phyloP scores from a whole-genome alignment of 352 stramenopile genomes.

The Pythium plurisporium region DNA sequence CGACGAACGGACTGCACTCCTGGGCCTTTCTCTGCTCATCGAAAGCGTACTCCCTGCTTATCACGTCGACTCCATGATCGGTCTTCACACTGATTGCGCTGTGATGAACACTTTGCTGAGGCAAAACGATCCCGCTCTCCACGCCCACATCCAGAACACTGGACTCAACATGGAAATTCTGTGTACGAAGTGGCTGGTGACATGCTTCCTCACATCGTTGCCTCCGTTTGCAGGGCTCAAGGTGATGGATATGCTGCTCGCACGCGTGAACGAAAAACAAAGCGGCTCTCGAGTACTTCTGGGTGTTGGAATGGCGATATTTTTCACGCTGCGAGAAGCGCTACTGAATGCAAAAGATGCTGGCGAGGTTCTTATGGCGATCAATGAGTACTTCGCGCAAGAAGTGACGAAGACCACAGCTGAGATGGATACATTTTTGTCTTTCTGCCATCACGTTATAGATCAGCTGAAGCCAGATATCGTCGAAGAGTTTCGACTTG shows the following conservation, averaged over 20 bases:
- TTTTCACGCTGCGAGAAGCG: conserved; percentile 55
- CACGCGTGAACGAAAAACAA: conserved; percentile 53
- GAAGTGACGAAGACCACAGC: conserved; percentile 61
- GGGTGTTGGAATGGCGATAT: conserved; percentile 72
- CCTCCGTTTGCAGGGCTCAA: conserved; percentile 68
- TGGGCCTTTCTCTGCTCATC: conserved; percentile 63
- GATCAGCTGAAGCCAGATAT: conserved; percentile 69
- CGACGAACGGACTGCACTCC: conserved; percentile 53
- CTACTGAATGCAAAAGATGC: conserved; percentile 69
- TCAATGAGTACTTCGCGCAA: conserved; percentile 75
- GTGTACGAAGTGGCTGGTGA: conserved; percentile 87
- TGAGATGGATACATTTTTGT: conserved; percentile 70
- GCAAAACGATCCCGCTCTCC: conserved; percentile 75
- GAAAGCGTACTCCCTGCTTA: conserved; percentile 73
- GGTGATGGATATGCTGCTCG: conserved; percentile 75
- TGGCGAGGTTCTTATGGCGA: conserved; percentile 68
- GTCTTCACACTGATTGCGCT: conserved; percentile 74
- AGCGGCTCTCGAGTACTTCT: conserved; percentile 65
- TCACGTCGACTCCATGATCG: conserved; percentile 83
- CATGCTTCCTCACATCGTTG: conserved; percentile 76
- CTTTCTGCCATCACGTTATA: conserved; percentile 59
- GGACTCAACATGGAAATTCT: conserved; percentile 87
- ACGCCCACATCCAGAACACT: conserved; percentile 59
- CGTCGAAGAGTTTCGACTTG: conserved; percentile 60
- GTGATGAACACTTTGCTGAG: conserved; percentile 77